Conservation (phyloP, 129 eudicot species). For the Kitagawia praeruptora region DNA sequence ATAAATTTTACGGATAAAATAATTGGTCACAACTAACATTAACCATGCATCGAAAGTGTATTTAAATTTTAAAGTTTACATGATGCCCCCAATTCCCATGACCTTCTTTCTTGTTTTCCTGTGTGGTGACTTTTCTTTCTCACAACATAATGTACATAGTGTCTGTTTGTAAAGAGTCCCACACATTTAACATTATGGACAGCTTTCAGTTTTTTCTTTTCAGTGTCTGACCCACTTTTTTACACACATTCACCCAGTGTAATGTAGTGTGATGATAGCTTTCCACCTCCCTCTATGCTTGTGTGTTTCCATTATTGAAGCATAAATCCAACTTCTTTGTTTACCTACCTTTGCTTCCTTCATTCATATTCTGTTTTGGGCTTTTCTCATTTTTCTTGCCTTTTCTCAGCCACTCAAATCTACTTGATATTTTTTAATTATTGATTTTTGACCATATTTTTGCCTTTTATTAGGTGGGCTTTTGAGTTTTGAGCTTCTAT, state of each 20-base stretch:
- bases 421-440: conserved; percentile 3
- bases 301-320: conserved; percentile 35
- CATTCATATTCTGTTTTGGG: not conserved
- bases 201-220: conserved; percentile 17
- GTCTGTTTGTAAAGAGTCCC: not conserved
- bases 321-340: conserved; percentile 15
- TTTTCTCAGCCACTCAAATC: not conserved
- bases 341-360: conserved; percentile 22
- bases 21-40: not conserved
- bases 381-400: not conserved
- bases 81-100: not conserved
- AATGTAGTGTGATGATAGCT: conserved; percentile 6
- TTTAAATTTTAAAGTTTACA: no score
- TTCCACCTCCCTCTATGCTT: conserved; percentile 18
- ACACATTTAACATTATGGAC: conserved; percentile 9
- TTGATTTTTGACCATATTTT: not conserved
- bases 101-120: not conserved
- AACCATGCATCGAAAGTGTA: not conserved
- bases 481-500: not conserved
- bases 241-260: conserved; percentile 11
- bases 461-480: not conserved
- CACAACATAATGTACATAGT: conserved; percentile 1
- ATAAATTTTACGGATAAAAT: no score
- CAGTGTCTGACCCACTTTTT: conserved; percentile 25
- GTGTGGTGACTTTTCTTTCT: not conserved